These are phyloP conservation scores for Aspergillus transmontanensis DNA, from an alignment of 2,329 filamentous ascomycete genomes.

Conservation along the genomic window DNA sequence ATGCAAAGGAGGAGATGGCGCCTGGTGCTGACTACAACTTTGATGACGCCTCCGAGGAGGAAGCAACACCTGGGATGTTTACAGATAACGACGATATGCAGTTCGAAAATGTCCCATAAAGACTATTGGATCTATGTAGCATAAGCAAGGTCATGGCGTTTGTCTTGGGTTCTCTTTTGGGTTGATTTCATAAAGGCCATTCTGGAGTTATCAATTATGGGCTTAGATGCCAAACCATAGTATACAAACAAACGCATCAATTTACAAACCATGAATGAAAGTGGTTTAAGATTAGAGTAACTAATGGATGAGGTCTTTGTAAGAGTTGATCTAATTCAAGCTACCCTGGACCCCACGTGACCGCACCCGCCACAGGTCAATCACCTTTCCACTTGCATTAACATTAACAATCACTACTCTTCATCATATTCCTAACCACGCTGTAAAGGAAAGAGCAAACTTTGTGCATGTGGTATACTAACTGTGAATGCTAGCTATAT, in stretches of 20 bases:
- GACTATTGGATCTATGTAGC: constrained; percentile 23
- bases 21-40: constrained; percentile 50
- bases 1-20: constrained; percentile 55
- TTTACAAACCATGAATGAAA: neutral
- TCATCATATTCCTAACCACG: neutral
- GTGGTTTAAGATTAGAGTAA: neutral
- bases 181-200: constrained; percentile 15
- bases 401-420: neutral
- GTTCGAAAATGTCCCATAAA: constrained; percentile 73
- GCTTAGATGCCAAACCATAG: constrained; percentile 9
- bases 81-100: constrained; percentile 68
- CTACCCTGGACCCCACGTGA: constrained; percentile 2
- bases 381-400: neutral
- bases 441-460: neutral
- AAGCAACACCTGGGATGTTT: constrained; percentile 52
- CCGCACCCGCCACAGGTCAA: constrained; percentile 2
- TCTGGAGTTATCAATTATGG: constrained; percentile 13
- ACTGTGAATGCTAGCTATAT: constrained; percentile 1
- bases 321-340: neutral
- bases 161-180: constrained; percentile 14
- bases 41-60: constrained; percentile 55
- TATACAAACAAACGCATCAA: constrained; percentile 1
- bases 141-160: constrained; percentile 30
- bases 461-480: constrained; percentile 9
- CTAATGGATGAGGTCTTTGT: neutral